These are phyloP conservation scores for Suhomyces chickasaworum DNA, from an alignment of 1,139 yeast genomes.

Conservation along the genomic window DNA sequence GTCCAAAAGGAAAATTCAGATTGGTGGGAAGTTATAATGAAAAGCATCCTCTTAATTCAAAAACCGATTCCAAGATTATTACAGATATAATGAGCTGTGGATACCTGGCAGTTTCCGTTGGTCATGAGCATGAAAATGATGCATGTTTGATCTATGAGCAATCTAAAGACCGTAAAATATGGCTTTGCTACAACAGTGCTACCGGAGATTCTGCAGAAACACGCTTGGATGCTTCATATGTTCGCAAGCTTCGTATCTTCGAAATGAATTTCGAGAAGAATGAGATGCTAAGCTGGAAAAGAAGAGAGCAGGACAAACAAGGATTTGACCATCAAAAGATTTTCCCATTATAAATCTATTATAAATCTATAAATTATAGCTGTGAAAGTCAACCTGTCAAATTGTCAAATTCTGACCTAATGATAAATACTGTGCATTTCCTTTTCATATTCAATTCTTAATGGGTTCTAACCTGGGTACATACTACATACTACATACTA, in stretches of 20 bases:
- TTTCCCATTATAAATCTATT: slow-evolving; percentile 13
- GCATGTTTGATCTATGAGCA: slow-evolving; percentile 40
- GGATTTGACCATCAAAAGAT: slow-evolving; percentile 41
- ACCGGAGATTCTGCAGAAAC: slow-evolving; percentile 44
- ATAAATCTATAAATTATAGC: no score
- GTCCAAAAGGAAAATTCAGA: slow-evolving; percentile 51
- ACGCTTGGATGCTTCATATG: slow-evolving; percentile 24
- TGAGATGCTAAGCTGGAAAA: slow-evolving; percentile 43
- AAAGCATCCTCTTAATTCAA: slow-evolving; percentile 40
- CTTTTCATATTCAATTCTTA: slow-evolving; percentile 10
- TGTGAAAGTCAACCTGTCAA: no score
- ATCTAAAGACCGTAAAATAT: slow-evolving; percentile 23
- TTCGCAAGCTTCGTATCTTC: slow-evolving; percentile 40
- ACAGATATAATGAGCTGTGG: slow-evolving; percentile 42
- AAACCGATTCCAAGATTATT: slow-evolving; percentile 36
- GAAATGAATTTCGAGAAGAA: slow-evolving; percentile 32
- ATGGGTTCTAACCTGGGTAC: slow-evolving; percentile 7
- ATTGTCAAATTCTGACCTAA: background rate
- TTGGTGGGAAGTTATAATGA: slow-evolving; percentile 53
- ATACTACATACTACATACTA: slow-evolving; percentile 4
- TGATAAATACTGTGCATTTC: background rate
- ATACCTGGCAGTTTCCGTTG: slow-evolving; percentile 51
- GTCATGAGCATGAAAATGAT: slow-evolving; percentile 59
- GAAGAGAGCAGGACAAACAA: slow-evolving; percentile 30
- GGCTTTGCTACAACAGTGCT: slow-evolving; percentile 46